Conservation (phyloP, 805 yeast species). For the Monosporozyma aquatica region DNA sequence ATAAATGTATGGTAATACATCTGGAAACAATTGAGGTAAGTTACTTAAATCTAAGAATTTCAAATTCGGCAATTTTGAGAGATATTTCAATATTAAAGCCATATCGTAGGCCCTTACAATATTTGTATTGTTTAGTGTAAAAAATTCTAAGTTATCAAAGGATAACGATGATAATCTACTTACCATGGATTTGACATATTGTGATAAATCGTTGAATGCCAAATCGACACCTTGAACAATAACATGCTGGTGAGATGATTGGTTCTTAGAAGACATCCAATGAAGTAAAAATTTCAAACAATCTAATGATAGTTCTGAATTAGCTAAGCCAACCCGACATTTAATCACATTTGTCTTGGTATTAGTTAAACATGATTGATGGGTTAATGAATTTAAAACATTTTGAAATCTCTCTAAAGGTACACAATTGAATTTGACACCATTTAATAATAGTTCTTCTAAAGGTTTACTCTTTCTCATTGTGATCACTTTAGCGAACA, state of each 20-base stretch:
- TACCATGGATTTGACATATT: conserved; percentile 24
- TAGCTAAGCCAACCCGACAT: conserved; percentile 63
- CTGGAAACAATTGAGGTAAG: conserved; percentile 58
- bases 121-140: conserved; percentile 59
- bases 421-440: conserved; percentile 57
- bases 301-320: conserved; percentile 50
- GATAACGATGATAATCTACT: conserved; percentile 18
- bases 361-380: conserved; percentile 10
- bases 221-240: conserved; percentile 58
- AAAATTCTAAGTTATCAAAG: conserved; percentile 32
- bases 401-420: conserved; percentile 40
- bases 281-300: conserved; percentile 48
- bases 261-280: conserved; percentile 41
- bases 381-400: conserved; percentile 48
- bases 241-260: neutral
- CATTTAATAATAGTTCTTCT: conserved; percentile 70
- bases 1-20: conserved; percentile 46
- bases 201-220: conserved; percentile 64
- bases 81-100: conserved; percentile 39
- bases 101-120: conserved; percentile 44
- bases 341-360: neutral
- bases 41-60: conserved; percentile 68
- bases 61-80: conserved; percentile 48
- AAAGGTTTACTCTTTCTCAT: conserved; percentile 54
- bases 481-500: conserved; percentile 60